Conservation (phyloP, 495 filamentous ascomycete species). For the Halenospora varia region DNA sequence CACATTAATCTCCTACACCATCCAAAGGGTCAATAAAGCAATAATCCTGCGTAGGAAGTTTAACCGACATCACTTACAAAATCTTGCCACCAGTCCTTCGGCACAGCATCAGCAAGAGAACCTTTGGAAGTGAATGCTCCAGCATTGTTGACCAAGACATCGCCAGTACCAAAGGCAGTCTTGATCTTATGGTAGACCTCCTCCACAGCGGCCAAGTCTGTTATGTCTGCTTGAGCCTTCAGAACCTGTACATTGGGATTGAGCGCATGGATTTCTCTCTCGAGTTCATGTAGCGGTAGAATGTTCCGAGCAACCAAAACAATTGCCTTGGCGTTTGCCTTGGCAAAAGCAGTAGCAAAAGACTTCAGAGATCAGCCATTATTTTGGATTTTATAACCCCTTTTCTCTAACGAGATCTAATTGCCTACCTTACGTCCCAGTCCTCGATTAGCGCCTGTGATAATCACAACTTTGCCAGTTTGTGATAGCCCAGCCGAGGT, state of each 20-base stretch:
- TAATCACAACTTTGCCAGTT: no score
- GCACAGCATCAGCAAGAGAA: constrained; percentile 23
- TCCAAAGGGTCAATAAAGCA: constrained; percentile 8
- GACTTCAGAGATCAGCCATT: constrained; percentile 23
- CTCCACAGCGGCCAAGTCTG: constrained; percentile 26
- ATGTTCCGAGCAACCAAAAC: constrained; percentile 36
- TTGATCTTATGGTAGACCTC: constrained; percentile 35
- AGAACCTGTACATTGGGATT: constrained; percentile 30
- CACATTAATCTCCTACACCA: constrained; percentile 35
- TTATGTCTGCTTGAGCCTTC: constrained; percentile 27
- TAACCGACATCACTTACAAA: no score
- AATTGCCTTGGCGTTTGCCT: constrained; percentile 35
- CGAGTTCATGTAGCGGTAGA: constrained; percentile 28
- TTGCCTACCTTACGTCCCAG: no score
- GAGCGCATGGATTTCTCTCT: constrained; percentile 26
- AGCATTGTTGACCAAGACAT: constrained; percentile 44
- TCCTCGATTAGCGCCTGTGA: no score
- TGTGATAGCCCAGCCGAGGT: no score
- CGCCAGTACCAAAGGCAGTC: constrained; percentile 32
- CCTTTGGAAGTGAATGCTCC: constrained; percentile 19
- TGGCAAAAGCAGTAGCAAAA: constrained; percentile 36
- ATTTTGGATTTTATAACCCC: no score
- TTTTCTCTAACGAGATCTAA: no score
- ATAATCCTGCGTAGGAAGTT: no score
- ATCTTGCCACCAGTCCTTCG: constrained; percentile 32